Evolutionary conservation across 345 rosid genomes (phyloP).

Genomic region (Euclidium syriacum): DNA sequence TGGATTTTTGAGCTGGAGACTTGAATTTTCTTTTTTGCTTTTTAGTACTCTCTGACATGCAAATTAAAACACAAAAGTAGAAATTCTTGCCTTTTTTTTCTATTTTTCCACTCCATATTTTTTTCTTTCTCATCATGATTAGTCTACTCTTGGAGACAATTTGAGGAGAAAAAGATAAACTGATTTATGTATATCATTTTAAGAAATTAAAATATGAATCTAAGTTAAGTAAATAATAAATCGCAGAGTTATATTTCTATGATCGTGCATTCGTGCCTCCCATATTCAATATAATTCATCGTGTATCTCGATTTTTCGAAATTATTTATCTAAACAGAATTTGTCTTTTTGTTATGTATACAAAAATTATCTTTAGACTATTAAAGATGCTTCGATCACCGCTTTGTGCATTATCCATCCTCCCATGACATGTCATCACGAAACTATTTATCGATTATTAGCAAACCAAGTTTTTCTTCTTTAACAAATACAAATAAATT

Average conservation of each 20-base stretch:
- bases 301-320: background rate
- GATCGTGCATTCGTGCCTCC: too few species aligned
- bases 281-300: slow-evolving; percentile 6
- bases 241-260: too few species aligned
- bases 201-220: too few species aligned
- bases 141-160: background rate
- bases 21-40: background rate
- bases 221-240: too few species aligned
- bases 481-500: too few species aligned
- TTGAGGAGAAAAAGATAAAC: too few species aligned
- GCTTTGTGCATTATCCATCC: background rate
- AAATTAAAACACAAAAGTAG: background rate
- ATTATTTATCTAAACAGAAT: background rate
- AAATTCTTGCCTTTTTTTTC: background rate
- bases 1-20: slow-evolving; percentile 20
- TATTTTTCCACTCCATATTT: background rate
- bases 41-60: background rate
- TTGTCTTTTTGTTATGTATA: too few species aligned
- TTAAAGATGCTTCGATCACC: background rate
- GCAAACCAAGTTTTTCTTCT: too few species aligned
- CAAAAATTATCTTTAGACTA: background rate
- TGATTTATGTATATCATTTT: too few species aligned
- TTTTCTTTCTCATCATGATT: background rate
- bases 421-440: too few species aligned
- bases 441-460: too few species aligned